phyloP scores from a whole-genome alignment of 2,329 filamentous ascomycete genomes.

The Alternaria alternata region DNA sequence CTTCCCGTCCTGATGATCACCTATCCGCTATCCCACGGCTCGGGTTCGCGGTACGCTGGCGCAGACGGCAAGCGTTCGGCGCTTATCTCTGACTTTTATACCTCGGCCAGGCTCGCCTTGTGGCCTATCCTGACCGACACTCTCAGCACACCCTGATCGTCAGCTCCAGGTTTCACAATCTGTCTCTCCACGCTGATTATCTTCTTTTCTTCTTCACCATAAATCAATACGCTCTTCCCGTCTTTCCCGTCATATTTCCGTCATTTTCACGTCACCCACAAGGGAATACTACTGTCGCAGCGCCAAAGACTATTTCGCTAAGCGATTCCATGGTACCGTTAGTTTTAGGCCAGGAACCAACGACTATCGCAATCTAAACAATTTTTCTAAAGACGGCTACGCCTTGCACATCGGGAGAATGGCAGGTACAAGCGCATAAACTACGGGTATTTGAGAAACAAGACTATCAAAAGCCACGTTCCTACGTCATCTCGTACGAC shows the following conservation, averaged over 20 bases:
- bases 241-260: not conserved
- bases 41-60: constrained; percentile 4
- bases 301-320: not conserved
- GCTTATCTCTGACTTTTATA: not conserved
- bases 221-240: not conserved
- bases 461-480: not conserved
- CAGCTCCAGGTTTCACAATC: not conserved
- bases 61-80: constrained; percentile 3
- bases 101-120: not conserved
- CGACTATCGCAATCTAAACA: not conserved
- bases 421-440: not conserved
- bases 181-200: not conserved
- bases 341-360: not conserved
- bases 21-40: not conserved
- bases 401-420: not conserved
- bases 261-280: not conserved
- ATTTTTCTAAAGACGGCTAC: not conserved
- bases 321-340: not conserved
- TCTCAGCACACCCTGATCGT: not conserved
- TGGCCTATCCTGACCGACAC: not conserved
- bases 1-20: not conserved
- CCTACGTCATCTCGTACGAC: not conserved
- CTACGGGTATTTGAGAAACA: not conserved
- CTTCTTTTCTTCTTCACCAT: not conserved
- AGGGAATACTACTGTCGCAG: not conserved